These are phyloP conservation scores for Fusarium albosuccineum DNA, from an alignment of 2,329 filamentous ascomycete genomes.

Conservation along the genomic window DNA sequence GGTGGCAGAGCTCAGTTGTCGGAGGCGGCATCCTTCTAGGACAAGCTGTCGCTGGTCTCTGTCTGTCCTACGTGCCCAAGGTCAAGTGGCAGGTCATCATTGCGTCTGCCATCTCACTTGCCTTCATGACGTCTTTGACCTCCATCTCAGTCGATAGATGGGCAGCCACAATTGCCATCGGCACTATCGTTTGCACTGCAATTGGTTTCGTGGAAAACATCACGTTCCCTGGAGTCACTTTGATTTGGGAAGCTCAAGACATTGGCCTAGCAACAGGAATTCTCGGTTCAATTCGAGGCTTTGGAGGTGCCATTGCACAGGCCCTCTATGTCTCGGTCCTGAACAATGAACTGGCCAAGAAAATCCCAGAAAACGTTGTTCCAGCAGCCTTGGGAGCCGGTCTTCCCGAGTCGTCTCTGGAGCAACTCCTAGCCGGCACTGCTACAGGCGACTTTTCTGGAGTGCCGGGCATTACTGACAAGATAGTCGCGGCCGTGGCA, in stretches of 20 bases:
- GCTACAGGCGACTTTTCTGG: constrained; percentile 47
- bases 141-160: constrained; percentile 43
- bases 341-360: constrained; percentile 51
- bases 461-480: constrained; percentile 45
- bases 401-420: constrained; percentile 50
- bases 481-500: constrained; percentile 50
- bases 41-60: constrained; percentile 52
- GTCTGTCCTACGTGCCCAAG: constrained; percentile 53
- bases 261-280: constrained; percentile 60
- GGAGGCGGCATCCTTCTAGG: constrained; percentile 57
- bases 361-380: constrained; percentile 51
- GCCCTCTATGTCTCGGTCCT: constrained; percentile 55
- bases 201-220: constrained; percentile 53
- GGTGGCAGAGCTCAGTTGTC: constrained; percentile 57
- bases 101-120: constrained; percentile 47
- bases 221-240: constrained; percentile 57
- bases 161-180: constrained; percentile 50
- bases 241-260: constrained; percentile 60
- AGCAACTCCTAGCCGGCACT: constrained; percentile 50
- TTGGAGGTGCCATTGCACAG: constrained; percentile 54
- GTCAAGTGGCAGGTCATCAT: constrained; percentile 52
- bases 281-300: constrained; percentile 60
- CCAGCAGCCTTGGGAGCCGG: constrained; percentile 52
- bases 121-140: constrained; percentile 51
- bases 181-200: constrained; percentile 46